A percentile compares a stretch with the other conserved stretches of the same genome.
phyloP scores from a whole-genome alignment of 352 stramenopile genomes.

The Phytophthora colocasiae region DNA sequence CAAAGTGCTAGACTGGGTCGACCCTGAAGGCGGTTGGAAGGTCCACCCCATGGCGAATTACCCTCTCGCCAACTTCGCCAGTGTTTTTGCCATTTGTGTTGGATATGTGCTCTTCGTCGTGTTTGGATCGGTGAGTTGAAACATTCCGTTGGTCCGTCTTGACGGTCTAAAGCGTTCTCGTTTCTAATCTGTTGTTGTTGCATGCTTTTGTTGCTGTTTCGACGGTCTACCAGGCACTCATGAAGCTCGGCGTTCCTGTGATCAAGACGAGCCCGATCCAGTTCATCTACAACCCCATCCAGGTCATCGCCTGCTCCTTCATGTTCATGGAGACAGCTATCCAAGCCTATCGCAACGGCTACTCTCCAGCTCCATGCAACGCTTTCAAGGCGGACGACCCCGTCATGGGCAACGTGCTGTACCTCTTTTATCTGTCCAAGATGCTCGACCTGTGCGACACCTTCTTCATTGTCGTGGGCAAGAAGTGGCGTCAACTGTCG shows the following conservation, averaged over 20 bases:
- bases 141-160: constrained; percentile 11
- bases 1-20: constrained; percentile 62
- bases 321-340: constrained; percentile 93
- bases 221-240: constrained; percentile 37
- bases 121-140: constrained; percentile 53
- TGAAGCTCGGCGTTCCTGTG: constrained; percentile 54
- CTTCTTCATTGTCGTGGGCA: constrained; percentile 96
- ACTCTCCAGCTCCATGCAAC: constrained; percentile 89
- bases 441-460: constrained; percentile 91
- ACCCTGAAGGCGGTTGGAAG: constrained; percentile 66
- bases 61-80: constrained; percentile 67
- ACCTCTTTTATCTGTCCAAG: constrained; percentile 97
- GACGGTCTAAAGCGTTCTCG: neutral
- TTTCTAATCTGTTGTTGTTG: constrained; percentile 10
- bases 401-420: constrained; percentile 92
- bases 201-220: constrained; percentile 14
- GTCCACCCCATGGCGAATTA: constrained; percentile 62
- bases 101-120: constrained; percentile 75
- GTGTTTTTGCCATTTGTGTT: constrained; percentile 60
- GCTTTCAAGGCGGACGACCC: constrained; percentile 87
- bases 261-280: constrained; percentile 76
- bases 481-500: constrained; percentile 96
- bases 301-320: constrained; percentile 94
- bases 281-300: constrained; percentile 95
- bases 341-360: constrained; percentile 88